Evolutionary conservation across 1,284 basidiomycete genomes (phyloP), one percentile per base, ranked within the genome.

Genomic region (Melampsora americana): DNA sequence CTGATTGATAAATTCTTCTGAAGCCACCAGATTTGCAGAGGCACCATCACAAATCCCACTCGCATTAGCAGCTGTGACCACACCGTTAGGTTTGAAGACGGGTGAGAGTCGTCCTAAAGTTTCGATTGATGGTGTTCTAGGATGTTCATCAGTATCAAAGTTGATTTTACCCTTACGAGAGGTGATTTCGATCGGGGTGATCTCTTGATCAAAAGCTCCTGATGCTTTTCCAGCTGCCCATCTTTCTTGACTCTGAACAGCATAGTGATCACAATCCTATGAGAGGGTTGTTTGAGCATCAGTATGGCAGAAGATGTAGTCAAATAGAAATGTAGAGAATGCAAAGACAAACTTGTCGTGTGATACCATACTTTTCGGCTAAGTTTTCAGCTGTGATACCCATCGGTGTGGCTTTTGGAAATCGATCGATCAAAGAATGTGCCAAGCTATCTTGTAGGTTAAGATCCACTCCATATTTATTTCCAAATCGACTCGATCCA

Each of bases 41-140:
- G 95, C 96, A 82, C 95, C 95, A 82, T 99, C 96, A 83, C 93
- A 96, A 82, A 99, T 85, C 71, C 90, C 92, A n/a, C 90, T 92
- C 3, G 95, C 92, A 85, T 99, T 99, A 78, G 94, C 95, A 74
- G 95, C 90, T 23, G 94, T 97, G 82, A 99, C 93, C 66, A 88
- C 89, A 72, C 95, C 95, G 79, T 90, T 87, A 86, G 87, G 87
- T 79, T 91, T 91, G 88, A 99, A 99, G 32, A 91, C 91, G 65
- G 92, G 90, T 79, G 89, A 89, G 72, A 99, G 87, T 39, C 89
- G 86, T 65, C 91, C 92, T 79, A 98, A 88, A 84, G 95, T 93
- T 80, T 97, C 93, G 83, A 90, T 92, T 80, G 95, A 89, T 81
- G 92, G 90, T 85, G 92, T 83, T 48, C 86, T 84, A 20, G 86